These are phyloP conservation scores for Psilocybe cubensis DNA, from an alignment of 768 basidiomycete species.

Conservation along the genomic window DNA sequence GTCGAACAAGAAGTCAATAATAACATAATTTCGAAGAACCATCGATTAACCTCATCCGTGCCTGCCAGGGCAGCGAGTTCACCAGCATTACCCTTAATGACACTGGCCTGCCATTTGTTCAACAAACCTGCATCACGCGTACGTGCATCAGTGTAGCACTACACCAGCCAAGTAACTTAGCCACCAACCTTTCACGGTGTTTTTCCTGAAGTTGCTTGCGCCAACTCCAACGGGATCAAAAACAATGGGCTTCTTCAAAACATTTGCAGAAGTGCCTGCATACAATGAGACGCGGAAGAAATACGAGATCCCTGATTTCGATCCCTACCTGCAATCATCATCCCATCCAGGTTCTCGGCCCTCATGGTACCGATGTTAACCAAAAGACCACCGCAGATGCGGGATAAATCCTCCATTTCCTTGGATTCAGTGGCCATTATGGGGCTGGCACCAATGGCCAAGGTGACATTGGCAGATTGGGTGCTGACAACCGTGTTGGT, in stretches of 20 bases:
- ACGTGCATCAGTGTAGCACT: neutral
- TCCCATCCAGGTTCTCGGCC: conserved; percentile 62
- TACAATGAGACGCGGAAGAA: neutral
- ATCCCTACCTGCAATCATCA: conserved; percentile 70
- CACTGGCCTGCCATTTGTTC: conserved; percentile 79
- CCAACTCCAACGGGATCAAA: conserved; percentile 95
- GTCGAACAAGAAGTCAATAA: neutral
- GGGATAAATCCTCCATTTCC: conserved; percentile 82
- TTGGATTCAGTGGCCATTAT: conserved; percentile 89
- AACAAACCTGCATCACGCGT: conserved; percentile 55
- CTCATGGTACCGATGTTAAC: conserved; percentile 87
- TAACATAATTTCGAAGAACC: neutral
- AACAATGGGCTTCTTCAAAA: conserved; percentile 72
- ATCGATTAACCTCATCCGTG: conserved; percentile 64
- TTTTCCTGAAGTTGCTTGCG: conserved; percentile 73
- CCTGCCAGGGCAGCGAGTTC: conserved; percentile 82
- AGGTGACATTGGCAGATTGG: conserved; percentile 88
- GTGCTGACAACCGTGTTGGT: conserved; percentile 89
- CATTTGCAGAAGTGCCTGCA: conserved; percentile 61
- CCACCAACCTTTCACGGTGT: conserved; percentile 56
- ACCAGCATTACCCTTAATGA: conserved; percentile 94
- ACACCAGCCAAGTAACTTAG: neutral
- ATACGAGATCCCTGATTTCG: neutral
- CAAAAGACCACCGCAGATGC: conserved; percentile 68
- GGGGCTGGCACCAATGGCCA: conserved; percentile 87